Percentiles rank a stretch among this genome's conserved stretches.
Conservation (phyloP, 805 yeast species). For the Teunomyces kruisii region DNA sequence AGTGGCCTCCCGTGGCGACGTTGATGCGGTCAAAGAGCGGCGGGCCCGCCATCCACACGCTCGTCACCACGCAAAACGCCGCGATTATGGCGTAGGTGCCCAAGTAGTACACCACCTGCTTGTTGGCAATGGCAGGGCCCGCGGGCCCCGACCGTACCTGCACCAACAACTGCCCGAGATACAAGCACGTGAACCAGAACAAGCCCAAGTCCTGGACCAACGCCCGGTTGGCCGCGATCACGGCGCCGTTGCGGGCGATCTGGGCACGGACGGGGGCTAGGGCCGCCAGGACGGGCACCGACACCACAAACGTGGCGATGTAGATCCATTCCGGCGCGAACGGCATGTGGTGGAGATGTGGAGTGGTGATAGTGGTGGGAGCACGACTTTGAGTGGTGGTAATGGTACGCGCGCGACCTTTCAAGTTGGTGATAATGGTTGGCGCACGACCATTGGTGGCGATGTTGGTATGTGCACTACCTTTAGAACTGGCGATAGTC, state of each 20-base stretch:
- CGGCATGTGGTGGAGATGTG: too few species aligned
- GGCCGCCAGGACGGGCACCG: not conserved
- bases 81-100: conserved; percentile 13
- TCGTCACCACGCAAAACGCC: conserved; percentile 9
- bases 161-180: conserved; percentile 10
- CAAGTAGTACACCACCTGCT: conserved; percentile 3
- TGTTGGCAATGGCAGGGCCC: conserved; percentile 6
- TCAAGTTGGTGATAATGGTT: too few species aligned
- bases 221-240: conserved; percentile 17
- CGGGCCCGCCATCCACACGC: conserved; percentile 36
- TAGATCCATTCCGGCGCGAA: conserved; percentile 1
- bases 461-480: too few species aligned
- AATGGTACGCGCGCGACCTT: too few species aligned
- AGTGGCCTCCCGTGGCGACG: conserved; percentile 20
- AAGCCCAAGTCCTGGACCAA: conserved; percentile 29
- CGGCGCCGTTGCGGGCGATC: conserved; percentile 13
- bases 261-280: conserved; percentile 7
- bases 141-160: not conserved
- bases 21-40: conserved; percentile 29
- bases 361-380: too few species aligned
- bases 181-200: conserved; percentile 26
- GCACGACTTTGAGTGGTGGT: too few species aligned
- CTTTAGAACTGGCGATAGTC: too few species aligned
- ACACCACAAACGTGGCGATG: not conserved
- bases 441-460: too few species aligned